Base-by-base conservation (phyloP, 164 flowering plant species). In the Saururus chinensis region DNA sequence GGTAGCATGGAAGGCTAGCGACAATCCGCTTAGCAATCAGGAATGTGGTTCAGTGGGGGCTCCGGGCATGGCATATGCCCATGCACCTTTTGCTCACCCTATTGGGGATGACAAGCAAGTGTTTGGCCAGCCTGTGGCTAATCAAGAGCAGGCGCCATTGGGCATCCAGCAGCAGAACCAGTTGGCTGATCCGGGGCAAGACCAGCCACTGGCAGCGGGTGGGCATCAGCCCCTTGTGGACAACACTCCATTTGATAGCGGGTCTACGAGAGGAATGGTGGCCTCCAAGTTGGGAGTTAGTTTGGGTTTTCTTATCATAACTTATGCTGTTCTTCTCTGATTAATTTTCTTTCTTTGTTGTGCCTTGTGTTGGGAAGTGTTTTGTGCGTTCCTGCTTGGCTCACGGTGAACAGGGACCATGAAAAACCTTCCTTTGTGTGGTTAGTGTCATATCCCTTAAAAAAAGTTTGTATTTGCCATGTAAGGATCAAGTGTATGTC, bases 51-150 rank as follows among this genome's bases (percentile, higher is more conserved):
- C 81, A 0, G 40, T 75, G 5, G 81, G 78, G 10, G 45, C 75
- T 22, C 81, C 81, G 0, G 79, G 75, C 8, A 30, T 69, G 60
- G 12, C 26, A 30, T 61, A 75, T n/a, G 76, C 65, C 21, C 52
- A 54, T 21, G 75, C 81, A 48, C 78, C 81, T n/a, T 78, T 72
- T 64, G 77, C 73, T 48, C 40, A 59, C 8, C 79, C 81, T 57
- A 61, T 72, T 42, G 55, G 68, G 37, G 71, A 68, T 9, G 9
- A 26, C 16, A 52, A 40, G 17, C 55, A 20, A 22, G 66, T 70
- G n/a, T 74, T 75, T 52, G 76, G 74, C 35, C 78, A 77, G 64
- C 65, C 71, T 42, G 57, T 7, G 64, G 55, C 17, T 42, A 20
- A 42, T 25, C 60, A 57, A 19, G 7, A 35, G 30, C 64, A 24